These are phyloP conservation scores for Chytriomyces sp. DNA, from an alignment of 192 early-diverging fungal species.

Conservation along the genomic window DNA sequence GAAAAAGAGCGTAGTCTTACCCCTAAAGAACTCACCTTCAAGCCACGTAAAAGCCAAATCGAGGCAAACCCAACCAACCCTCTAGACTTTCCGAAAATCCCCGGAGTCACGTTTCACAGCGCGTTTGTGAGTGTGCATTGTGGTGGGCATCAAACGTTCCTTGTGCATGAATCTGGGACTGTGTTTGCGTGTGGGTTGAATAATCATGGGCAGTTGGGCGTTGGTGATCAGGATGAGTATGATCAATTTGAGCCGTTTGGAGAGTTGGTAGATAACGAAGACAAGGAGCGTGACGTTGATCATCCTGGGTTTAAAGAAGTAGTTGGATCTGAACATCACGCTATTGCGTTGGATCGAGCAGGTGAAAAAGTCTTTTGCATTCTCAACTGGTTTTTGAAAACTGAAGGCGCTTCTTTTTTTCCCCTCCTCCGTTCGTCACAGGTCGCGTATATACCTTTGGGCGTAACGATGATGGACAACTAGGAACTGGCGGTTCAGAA, in stretches of 20 bases:
- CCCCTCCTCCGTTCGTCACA: conserved; percentile 21
- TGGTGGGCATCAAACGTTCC: conserved; percentile 85
- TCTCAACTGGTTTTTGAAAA: not conserved
- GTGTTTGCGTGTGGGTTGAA: conserved; percentile 89
- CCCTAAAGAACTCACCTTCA: conserved; percentile 61
- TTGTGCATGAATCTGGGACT: conserved; percentile 68
- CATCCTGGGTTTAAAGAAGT: conserved; percentile 56
- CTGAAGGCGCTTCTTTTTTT: not conserved
- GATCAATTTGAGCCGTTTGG: conserved; percentile 51
- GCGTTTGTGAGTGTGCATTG: conserved; percentile 71
- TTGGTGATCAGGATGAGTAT: conserved; percentile 51
- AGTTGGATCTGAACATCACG: conserved; percentile 87
- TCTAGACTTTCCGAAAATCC: conserved; percentile 24
- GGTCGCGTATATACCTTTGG: conserved; percentile 82
- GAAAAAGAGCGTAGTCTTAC: conserved; percentile 44
- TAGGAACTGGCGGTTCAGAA: conserved; percentile 70
- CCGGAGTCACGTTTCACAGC: conserved; percentile 33
- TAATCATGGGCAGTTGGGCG: conserved; percentile 86
- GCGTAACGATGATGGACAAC: conserved; percentile 80
- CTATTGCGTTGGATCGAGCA: conserved; percentile 73
- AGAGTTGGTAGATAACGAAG: conserved; percentile 58
- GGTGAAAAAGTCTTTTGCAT: conserved; percentile 42
- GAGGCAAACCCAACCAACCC: conserved; percentile 49
- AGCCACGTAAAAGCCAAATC: conserved; percentile 56
- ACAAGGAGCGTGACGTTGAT: conserved; percentile 31